Evolutionary conservation across 176 grass and related monocot species (phyloP).

Genomic region (Coix lacrymajobi): DNA sequence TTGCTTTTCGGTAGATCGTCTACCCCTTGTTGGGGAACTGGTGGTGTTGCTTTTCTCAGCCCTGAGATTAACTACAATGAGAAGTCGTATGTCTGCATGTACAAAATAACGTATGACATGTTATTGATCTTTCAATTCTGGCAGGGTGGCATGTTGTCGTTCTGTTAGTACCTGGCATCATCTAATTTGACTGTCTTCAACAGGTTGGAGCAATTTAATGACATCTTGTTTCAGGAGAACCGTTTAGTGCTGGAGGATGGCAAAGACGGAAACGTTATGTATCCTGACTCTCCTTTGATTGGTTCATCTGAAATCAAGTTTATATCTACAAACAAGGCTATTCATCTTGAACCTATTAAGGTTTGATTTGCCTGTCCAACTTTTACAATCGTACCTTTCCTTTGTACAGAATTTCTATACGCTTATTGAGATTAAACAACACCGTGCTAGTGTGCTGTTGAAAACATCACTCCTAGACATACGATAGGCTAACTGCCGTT

Average conservation of each 20-base stretch:
- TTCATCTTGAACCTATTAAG: conserved; percentile 66
- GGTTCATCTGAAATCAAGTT: conserved; percentile 48
- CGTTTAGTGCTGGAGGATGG: conserved; percentile 37
- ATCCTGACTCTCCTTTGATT: conserved; percentile 63
- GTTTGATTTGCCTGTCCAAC: conserved; percentile 28
- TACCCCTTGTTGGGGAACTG: conserved; percentile 64
- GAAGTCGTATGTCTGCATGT: conserved; percentile 73
- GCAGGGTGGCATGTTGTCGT: background rate
- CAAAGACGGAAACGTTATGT: conserved; percentile 14
- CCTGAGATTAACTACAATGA: conserved; percentile 61
- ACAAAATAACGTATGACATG: conserved; percentile 82
- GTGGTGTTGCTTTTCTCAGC: conserved; percentile 86
- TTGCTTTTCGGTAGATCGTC: conserved; percentile 76
- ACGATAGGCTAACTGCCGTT: background rate
- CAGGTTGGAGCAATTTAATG: conserved; percentile 97
- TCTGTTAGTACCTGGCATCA: conserved; percentile 18
- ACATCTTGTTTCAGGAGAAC: conserved; percentile 87
- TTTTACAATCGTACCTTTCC: background rate
- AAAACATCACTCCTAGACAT: background rate
- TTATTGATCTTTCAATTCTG: conserved; percentile 7
- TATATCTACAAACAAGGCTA: conserved; percentile 56
- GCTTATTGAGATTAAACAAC: background rate
- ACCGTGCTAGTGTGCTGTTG: background rate
- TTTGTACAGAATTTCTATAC: conserved; percentile 6
- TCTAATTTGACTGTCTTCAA: conserved; percentile 15